Conservation (phyloP, 2,329 filamentous ascomycete species). For the Colletotrichum plurivorum region DNA sequence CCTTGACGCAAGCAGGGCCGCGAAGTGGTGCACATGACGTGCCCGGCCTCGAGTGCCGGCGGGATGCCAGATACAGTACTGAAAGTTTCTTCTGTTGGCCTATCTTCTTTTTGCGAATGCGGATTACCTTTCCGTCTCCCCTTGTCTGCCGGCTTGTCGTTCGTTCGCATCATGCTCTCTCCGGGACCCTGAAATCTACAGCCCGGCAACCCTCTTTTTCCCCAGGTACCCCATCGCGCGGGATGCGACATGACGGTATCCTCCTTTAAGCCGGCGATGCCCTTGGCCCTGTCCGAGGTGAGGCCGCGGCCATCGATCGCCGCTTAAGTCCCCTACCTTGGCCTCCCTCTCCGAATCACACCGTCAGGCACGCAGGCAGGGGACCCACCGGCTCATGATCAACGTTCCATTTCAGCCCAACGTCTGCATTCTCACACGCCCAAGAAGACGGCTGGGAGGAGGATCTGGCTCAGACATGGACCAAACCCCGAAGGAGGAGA, state of each 20-base stretch:
- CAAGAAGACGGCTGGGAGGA: background rate
- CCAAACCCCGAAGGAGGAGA: too few relatives aligned
- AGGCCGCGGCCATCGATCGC: slow-evolving; percentile 8
- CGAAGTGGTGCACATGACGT: background rate
- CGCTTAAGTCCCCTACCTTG: background rate
- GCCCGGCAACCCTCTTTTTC: slow-evolving; percentile 6
- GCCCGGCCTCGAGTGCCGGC: background rate
- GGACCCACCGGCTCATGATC: slow-evolving; percentile 31
- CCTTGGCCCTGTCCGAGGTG: background rate
- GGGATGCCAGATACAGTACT: background rate
- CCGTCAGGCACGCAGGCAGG: slow-evolving; percentile 30
- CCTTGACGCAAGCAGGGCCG: background rate
- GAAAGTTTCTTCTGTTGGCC: background rate
- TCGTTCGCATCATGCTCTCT: background rate
- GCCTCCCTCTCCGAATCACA: background rate
- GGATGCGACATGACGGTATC: slow-evolving; percentile 30
- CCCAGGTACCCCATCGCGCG: slow-evolving; percentile 30
- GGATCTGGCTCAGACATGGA: background rate
- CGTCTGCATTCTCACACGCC: background rate
- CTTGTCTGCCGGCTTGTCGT: background rate
- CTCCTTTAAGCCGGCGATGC: background rate
- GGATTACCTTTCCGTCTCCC: background rate
- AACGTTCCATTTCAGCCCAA: slow-evolving; percentile 35
- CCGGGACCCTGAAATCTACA: background rate
- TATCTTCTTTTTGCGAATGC: background rate